Evolutionary conservation across 768 basidiomycete species (phyloP), one percentile per base, ranked within the genome.

Genomic region (Serendipita sp.): DNA sequence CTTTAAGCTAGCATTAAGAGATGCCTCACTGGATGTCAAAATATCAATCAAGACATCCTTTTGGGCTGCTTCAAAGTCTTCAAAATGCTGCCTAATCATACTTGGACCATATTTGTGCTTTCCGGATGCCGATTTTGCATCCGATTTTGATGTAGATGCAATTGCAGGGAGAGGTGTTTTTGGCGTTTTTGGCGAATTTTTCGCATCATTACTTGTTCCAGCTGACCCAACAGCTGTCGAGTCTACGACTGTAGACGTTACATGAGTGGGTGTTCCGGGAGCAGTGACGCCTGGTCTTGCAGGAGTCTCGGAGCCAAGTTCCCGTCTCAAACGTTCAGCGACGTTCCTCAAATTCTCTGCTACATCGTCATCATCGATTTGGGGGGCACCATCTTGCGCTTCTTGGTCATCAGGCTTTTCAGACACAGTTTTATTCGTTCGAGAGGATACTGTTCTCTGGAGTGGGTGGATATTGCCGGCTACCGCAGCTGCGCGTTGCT

Each of bases 1-100:
- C 18, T 63, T 65, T 10, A 71, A 55, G 11, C 50, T 29, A 5
- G 63, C 62, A 45, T 67, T 63, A 27, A 44, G 55, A 15, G 46
- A 44, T 10, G 66, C 66, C 45, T 67, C 63, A 44, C 27, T 33
- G 18, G 70, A 52, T 13, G 63, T 63, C 18, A 72, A 64, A 3
- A 66, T 48, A 1, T 68, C 67, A 13, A 64, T 55, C 34, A 71
- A 62, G 34, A 71, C 64, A 23, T 66, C 66, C 29, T 70, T 66
- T 46, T 71, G 70, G 3, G 64, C 62, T 2, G 65, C 45, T 15
- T 66, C 58, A 66, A 70, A 71, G 33, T 66, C 64, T 23, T 68
- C 63, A 34, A 68, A 69, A 3, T 66, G 63, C 11, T 63, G 46
- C 36, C 31, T 43, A 18, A 67, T 63, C 16, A 60, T 60, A 10